Evolutionary conservation across 495 filamentous ascomycete genomes (phyloP).

Genomic region (Penicillium ochrochloron): DNA sequence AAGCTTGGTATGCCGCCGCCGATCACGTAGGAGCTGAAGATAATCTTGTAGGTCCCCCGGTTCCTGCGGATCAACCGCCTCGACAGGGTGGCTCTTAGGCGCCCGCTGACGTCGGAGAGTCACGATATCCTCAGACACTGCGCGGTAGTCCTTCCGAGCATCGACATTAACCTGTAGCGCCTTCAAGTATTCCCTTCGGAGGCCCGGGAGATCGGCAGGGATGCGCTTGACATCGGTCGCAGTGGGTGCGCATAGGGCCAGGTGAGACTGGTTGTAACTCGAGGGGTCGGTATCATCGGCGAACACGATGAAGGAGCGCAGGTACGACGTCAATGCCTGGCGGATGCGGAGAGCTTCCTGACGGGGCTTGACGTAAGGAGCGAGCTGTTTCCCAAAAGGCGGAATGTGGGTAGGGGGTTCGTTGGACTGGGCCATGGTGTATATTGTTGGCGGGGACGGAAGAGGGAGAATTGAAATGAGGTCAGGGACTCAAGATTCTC

Average conservation of each 20-base stretch:
- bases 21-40: slow-evolving; percentile 59
- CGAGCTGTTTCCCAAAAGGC: slow-evolving; percentile 42
- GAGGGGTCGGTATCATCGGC: slow-evolving; percentile 32
- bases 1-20: slow-evolving; percentile 57
- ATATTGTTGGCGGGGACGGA: slow-evolving; percentile 21
- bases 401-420: slow-evolving; percentile 44
- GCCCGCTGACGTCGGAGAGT: slow-evolving; percentile 27
- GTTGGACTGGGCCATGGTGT: slow-evolving; percentile 28
- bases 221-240: slow-evolving; percentile 43
- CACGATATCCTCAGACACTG: slow-evolving; percentile 35
- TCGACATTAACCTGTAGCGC: slow-evolving; percentile 62
- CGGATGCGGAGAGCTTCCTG: slow-evolving; percentile 52
- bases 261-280: slow-evolving; percentile 36
- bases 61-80: slow-evolving; percentile 31
- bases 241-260: slow-evolving; percentile 42
- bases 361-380: slow-evolving; percentile 51
- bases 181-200: slow-evolving; percentile 58
- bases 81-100: slow-evolving; percentile 21
- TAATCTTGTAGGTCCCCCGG: slow-evolving; percentile 52
- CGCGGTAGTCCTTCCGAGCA: slow-evolving; percentile 53
- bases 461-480: neutral
- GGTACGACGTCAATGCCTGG: slow-evolving; percentile 48
- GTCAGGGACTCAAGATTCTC: neutral
- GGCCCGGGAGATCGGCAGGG: slow-evolving; percentile 43
- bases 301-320: slow-evolving; percentile 47